Evolutionary conservation across 345 rosid species (phyloP).

Genomic region (Arabidopsis suecica): DNA sequence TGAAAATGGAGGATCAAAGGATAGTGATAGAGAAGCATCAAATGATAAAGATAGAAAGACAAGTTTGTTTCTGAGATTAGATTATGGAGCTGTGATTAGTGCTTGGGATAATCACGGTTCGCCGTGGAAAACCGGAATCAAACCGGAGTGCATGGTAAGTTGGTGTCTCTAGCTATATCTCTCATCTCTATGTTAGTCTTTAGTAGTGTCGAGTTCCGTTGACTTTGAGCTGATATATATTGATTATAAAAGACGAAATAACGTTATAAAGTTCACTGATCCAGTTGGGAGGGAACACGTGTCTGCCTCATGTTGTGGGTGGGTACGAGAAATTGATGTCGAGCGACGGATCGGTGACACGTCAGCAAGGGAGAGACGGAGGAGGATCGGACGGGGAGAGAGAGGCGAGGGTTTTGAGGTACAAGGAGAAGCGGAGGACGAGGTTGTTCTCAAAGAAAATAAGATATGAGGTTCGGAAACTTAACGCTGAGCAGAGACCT

Average conservation of each 20-base stretch:
- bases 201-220: background rate
- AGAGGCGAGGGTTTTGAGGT: slow-evolving; percentile 64
- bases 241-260: background rate
- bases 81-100: slow-evolving; percentile 56
- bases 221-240: background rate
- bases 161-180: background rate
- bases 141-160: slow-evolving; percentile 53
- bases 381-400: slow-evolving; percentile 50
- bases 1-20: background rate
- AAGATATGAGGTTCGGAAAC: slow-evolving; percentile 73
- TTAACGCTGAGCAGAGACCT: slow-evolving; percentile 75
- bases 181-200: background rate
- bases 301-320: background rate
- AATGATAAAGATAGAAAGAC: slow-evolving; percentile 23
- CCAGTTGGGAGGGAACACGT: slow-evolving; percentile 32
- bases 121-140: slow-evolving; percentile 59
- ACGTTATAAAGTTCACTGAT: background rate
- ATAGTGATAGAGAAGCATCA: background rate
- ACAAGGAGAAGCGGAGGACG: slow-evolving; percentile 65
- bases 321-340: background rate
- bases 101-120: slow-evolving; percentile 60
- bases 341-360: slow-evolving; percentile 8
- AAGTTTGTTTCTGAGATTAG: slow-evolving; percentile 48
- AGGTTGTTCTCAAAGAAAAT: slow-evolving; percentile 72
- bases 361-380: slow-evolving; percentile 7